Evolutionary conservation across 352 stramenopile species (phyloP), one percentile per base, ranked within the genome.

Genomic region (Pythium folliculosum): DNA sequence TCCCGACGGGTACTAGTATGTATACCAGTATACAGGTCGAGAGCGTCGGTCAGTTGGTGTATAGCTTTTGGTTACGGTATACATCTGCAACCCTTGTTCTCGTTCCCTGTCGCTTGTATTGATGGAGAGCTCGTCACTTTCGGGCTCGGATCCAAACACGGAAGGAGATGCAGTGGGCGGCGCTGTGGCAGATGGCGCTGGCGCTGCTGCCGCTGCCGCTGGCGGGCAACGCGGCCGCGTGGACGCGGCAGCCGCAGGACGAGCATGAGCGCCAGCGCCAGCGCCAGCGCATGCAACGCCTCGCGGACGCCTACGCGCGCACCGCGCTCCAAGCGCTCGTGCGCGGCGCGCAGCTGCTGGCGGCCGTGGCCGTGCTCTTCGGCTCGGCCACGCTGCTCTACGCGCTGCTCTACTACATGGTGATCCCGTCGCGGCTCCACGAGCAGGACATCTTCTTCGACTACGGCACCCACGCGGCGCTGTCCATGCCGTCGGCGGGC

Each of bases 361-460:
- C 68, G 2, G 81, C 40, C 17, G 48, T 88, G 21, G 73, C 73
- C 5, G 45, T 82, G 25, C 74, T 95, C 23, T 75, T 95, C 37
- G 69, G 54, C 17, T 77, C 73, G 17, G 86, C 86, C 25, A 81
- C 84, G 3, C 30, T 90, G 52, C 67, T 95, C 48, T 95, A 95
- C 60, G 74, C 63, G 6, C 30, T 85, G 56, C 62, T 95, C 12
- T 95, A 95, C 79, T 89, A 87, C 64, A 50, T 91, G 22, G 68
- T 95, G 37, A 93, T 95, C 64, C 86, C 86, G 14, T 84, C 84
- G 55, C 76, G 85, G 22, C 82, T 90, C 52, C 84, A 92, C 57
- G 84, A 94, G 56, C 86, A 92, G 48, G 72, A 90, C 19, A 74
- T 91, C 37, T 86, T 88, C 63, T 89, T 94, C 43, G 63, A 94